phyloP scores from a whole-genome alignment of 495 filamentous ascomycete species.

The Lasiosphaeriaceae sp. region DNA sequence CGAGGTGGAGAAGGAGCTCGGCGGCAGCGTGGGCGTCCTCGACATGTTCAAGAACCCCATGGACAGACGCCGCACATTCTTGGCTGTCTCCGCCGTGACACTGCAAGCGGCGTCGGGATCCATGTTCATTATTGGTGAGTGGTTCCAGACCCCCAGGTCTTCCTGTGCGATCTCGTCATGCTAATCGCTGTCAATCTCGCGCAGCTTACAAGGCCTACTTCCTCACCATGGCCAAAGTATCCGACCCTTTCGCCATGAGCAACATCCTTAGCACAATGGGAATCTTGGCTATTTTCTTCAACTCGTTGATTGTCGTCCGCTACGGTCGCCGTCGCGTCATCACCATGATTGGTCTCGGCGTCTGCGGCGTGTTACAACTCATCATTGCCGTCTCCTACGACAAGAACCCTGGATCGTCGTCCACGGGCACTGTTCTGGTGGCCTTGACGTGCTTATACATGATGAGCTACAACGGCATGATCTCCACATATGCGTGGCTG shows the following conservation, averaged over 20 bases:
- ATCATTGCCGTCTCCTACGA: conserved; percentile 54
- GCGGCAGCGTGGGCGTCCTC: conserved; percentile 35
- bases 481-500: conserved; percentile 58
- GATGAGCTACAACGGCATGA: conserved; percentile 51
- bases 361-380: conserved; percentile 54
- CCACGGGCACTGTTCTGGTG: conserved; percentile 52
- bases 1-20: conserved; percentile 44
- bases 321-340: conserved; percentile 53
- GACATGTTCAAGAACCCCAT: conserved; percentile 54
- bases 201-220: conserved; percentile 61
- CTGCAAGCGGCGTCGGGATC: conserved; percentile 56
- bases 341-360: conserved; percentile 44
- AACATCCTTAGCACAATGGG: conserved; percentile 55
- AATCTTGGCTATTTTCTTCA: conserved; percentile 54
- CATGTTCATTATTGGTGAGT: conserved; percentile 57
- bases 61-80: conserved; percentile 47
- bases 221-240: conserved; percentile 59
- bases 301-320: conserved; percentile 49
- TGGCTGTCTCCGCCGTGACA: conserved; percentile 48
- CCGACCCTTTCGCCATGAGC: conserved; percentile 55
- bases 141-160: conserved; percentile 5
- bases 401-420: conserved; percentile 36
- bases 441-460: conserved; percentile 55
- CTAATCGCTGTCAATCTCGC: no score
- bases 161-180: no score